phyloP scores from a whole-genome alignment of 495 filamentous ascomycete species.

The Haplographium delicatum region DNA sequence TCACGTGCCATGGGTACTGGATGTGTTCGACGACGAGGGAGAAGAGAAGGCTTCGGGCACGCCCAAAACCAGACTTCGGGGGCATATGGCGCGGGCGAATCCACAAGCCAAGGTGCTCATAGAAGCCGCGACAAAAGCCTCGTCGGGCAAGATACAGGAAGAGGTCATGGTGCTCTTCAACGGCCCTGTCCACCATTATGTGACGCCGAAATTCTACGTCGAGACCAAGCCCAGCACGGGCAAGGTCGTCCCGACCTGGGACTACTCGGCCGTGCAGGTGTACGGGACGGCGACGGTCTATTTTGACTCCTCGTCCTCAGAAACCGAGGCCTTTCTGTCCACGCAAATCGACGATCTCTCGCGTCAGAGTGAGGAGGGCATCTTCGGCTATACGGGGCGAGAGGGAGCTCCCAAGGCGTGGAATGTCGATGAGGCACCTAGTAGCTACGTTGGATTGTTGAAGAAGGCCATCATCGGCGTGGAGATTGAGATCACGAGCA shows the following conservation, averaged over 20 bases:
- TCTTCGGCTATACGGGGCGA: constrained; percentile 44
- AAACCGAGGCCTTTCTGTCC: constrained; percentile 36
- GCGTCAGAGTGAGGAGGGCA: constrained; percentile 34
- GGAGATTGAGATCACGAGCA: constrained; percentile 41
- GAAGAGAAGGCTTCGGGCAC: constrained; percentile 27
- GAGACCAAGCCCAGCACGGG: constrained; percentile 50
- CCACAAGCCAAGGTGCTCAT: constrained; percentile 54
- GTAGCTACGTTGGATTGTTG: constrained; percentile 39
- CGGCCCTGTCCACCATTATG: constrained; percentile 45
- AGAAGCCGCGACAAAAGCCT: constrained; percentile 24
- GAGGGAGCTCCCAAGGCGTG: constrained; percentile 33
- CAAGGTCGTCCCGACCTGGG: constrained; percentile 60
- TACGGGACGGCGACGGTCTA: constrained; percentile 47
- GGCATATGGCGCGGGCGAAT: constrained; percentile 50
- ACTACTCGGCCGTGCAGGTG: constrained; percentile 52
- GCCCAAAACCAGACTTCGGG: constrained; percentile 37
- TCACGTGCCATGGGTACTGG: constrained; percentile 53
- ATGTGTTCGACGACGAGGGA: constrained; percentile 26
- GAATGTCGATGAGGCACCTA: constrained; percentile 46
- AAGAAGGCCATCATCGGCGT: constrained; percentile 52
- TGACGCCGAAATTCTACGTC: constrained; percentile 56
- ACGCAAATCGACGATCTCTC: constrained; percentile 45
- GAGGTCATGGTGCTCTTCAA: constrained; percentile 53
- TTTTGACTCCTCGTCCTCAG: constrained; percentile 32
- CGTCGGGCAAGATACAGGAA: constrained; percentile 24